Percentiles rank a stretch among this genome's conserved stretches.
Evolutionary conservation across 169 alveolate species (phyloP).

Genomic region (Cryptosporidium sp.): DNA sequence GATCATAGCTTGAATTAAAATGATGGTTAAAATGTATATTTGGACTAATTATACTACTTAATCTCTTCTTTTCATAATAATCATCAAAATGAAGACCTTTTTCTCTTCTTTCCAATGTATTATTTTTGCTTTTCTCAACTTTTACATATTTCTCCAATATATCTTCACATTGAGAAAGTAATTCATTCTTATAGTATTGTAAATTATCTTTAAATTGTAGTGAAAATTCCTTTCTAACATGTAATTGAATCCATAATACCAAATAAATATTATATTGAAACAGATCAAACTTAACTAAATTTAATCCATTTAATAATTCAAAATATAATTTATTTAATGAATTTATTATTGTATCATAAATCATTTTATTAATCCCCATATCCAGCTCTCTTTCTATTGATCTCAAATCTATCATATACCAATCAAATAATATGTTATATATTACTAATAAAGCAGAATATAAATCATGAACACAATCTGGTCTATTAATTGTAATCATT

Average conservation of each 20-base stretch:
- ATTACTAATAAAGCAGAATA: slow-evolving; percentile 22
- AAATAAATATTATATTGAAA: slow-evolving; percentile 32
- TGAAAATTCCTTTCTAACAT: slow-evolving; percentile 16
- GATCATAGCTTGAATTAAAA: slow-evolving; percentile 36
- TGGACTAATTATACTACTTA: slow-evolving; percentile 41
- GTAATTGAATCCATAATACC: background rate
- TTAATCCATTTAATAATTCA: slow-evolving; percentile 6
- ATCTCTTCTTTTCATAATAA: slow-evolving; percentile 6
- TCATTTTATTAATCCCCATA: slow-evolving; percentile 40
- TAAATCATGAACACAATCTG: slow-evolving; percentile 42
- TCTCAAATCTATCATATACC: slow-evolving; percentile 27
- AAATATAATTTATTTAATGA: slow-evolving; percentile 13
- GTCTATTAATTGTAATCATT: background rate
- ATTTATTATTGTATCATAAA: slow-evolving; percentile 6
- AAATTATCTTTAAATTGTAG: background rate
- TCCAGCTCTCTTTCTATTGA: slow-evolving; percentile 10
- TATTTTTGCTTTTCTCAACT: background rate
- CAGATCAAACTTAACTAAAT: slow-evolving; percentile 24
- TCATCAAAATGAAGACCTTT: background rate
- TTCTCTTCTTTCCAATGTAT: slow-evolving; percentile 1
- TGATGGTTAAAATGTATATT: slow-evolving; percentile 25
- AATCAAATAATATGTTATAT: slow-evolving; percentile 10
- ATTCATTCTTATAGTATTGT: background rate
- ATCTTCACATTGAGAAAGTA: slow-evolving; percentile 16
- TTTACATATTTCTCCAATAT: slow-evolving; percentile 1